Evolutionary conservation across 441 rosid species (phyloP).

Genomic region (Mallotus japonicus): DNA sequence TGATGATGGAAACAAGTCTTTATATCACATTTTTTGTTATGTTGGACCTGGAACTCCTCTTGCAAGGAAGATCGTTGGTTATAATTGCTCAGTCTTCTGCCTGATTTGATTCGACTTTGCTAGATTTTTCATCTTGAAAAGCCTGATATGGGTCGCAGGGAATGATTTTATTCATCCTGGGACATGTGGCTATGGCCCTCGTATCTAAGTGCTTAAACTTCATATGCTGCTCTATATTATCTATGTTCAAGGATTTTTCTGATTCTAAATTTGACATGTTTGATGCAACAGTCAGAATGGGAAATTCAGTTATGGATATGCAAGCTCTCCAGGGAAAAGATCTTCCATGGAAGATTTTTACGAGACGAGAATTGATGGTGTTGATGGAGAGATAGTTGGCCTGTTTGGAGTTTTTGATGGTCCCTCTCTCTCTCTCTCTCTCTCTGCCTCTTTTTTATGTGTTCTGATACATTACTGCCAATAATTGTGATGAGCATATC

Average conservation of each 20-base stretch:
- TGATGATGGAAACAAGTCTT: not conserved
- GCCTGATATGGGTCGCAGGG: too few species aligned
- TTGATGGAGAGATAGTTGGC: slow-evolving; percentile 87
- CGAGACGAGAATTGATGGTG: slow-evolving; percentile 89
- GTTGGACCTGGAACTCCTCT: not conserved
- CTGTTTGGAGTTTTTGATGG: slow-evolving; percentile 99
- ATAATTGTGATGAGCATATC: not conserved
- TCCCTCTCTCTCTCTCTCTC: slow-evolving; percentile 27
- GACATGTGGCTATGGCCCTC: too few species aligned
- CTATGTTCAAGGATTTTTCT: slow-evolving; percentile 18
- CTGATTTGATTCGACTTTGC: too few species aligned
- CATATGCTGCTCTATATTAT: not conserved
- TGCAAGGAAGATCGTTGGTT: not conserved
- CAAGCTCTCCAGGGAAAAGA: slow-evolving; percentile 97
- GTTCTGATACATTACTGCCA: not conserved
- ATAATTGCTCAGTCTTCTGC: not conserved
- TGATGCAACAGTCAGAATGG: slow-evolving; percentile 73
- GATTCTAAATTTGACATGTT: slow-evolving; percentile 18
- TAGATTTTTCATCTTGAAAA: too few species aligned
- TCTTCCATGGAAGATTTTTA: slow-evolving; percentile 98
- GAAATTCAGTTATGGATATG: slow-evolving; percentile 96
- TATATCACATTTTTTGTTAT: slow-evolving; percentile 2
- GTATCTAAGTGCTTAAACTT: not conserved
- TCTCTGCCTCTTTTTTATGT: not conserved
- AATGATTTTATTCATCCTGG: not conserved